These are phyloP conservation scores for Vitis rotundifolia DNA, from an alignment of 164 flowering plant species.

Conservation along the genomic window DNA sequence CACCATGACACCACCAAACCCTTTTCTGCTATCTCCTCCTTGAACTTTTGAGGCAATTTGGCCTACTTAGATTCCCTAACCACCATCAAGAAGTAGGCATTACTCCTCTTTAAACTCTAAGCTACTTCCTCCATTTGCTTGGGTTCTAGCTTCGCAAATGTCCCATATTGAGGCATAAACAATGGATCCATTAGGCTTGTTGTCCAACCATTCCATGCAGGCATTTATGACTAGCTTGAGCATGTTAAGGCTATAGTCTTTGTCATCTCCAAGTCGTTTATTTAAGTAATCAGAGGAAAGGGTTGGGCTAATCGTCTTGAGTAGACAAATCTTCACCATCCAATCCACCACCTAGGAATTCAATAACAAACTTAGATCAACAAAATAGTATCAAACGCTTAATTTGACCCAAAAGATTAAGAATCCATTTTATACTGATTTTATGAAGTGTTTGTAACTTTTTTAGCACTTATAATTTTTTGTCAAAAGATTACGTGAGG, in stretches of 20 bases:
- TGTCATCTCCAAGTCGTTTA: conserved; percentile 13
- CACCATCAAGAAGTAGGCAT: conserved; percentile 4
- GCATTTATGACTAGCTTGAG: neutral
- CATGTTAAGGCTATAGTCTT: conserved; percentile 2
- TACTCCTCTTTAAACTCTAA: neutral
- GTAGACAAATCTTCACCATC: conserved; percentile 17
- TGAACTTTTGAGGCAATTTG: neutral
- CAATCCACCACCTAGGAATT: conserved; percentile 25
- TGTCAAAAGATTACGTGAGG: too few species aligned
- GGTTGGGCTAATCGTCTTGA: conserved; percentile 33
- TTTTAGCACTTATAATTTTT: too few species aligned
- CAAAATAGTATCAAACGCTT: too few species aligned
- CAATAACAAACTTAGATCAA: too few species aligned
- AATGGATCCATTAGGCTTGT: neutral
- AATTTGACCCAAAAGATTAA: too few species aligned
- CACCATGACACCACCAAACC: conserved; percentile 4
- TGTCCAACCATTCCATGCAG: conserved; percentile 4
- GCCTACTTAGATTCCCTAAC: neutral
- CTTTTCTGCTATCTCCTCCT: neutral
- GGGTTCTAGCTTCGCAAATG: neutral
- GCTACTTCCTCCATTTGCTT: conserved; percentile 13
- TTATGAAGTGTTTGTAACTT: too few species aligned
- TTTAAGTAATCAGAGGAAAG: conserved; percentile 30
- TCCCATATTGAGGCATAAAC: conserved; percentile 8
- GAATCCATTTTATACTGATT: too few species aligned